These are phyloP conservation scores for Vigna radiata DNA, from an alignment of 306 rosid genomes.

Conservation along the genomic window DNA sequence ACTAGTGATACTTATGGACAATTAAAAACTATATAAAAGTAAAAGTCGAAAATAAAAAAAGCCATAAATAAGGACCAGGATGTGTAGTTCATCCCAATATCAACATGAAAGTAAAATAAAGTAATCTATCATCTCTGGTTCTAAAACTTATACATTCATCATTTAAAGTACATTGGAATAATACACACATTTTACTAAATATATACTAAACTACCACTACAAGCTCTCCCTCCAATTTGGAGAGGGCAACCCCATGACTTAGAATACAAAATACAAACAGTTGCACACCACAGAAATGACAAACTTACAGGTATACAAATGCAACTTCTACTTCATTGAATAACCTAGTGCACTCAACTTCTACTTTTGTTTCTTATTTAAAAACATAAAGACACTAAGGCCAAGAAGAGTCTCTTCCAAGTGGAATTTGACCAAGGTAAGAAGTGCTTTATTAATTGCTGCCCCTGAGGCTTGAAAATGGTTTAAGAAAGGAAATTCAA, in stretches of 20 bases:
- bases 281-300: conserved; percentile 33
- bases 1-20: background rate
- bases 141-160: conserved; percentile 36
- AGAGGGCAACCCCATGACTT: conserved; percentile 64
- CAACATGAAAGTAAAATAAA: no score
- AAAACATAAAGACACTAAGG: conserved; percentile 4
- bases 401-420: conserved; percentile 46
- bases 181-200: conserved; percentile 3
- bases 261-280: conserved; percentile 32
- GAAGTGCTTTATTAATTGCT: conserved; percentile 10
- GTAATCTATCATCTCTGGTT: no score
- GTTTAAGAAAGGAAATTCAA: conserved; percentile 57
- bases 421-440: conserved; percentile 15
- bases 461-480: conserved; percentile 18
- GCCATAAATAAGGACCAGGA: no score
- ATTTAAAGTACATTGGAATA: conserved; percentile 19
- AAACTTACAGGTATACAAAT: background rate
- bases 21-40: background rate
- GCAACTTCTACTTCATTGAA: conserved; percentile 8
- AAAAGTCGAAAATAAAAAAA: background rate
- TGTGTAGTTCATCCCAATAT: no score
- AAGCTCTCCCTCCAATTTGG: conserved; percentile 90
- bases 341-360: conserved; percentile 53
- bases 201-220: conserved; percentile 28
- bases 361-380: conserved; percentile 46